A percentile compares a stretch with the other conserved stretches of the same genome.
Evolutionary conservation across 345 rosid genomes (phyloP).

Genomic region (Gossypium sturtianum): DNA sequence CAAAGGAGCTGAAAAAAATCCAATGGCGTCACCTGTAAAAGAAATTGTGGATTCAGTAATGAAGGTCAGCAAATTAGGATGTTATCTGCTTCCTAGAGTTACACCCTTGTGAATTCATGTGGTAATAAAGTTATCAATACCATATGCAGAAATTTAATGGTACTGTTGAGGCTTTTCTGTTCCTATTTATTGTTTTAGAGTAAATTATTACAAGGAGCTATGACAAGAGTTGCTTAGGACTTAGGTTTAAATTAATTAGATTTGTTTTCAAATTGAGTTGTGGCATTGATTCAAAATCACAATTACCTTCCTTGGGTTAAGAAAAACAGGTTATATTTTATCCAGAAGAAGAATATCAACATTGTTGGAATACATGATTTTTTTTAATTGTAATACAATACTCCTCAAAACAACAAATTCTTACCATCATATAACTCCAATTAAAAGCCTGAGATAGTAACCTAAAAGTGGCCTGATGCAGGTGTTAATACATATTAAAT

Average conservation of each 20-base stretch:
- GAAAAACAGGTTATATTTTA: not conserved
- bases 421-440: not conserved
- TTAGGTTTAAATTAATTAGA: not conserved
- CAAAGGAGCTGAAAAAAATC: conserved; percentile 68
- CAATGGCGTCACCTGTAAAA: conserved; percentile 67
- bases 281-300: too few species aligned
- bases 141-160: not conserved
- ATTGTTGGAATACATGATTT: not conserved
- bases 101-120: not conserved
- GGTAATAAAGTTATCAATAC: not conserved
- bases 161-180: not conserved
- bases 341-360: not conserved
- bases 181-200: not conserved
- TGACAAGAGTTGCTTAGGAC: not conserved
- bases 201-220: not conserved
- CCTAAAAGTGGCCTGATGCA: not conserved
- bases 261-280: not conserved
- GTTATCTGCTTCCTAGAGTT: not conserved
- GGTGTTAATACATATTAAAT: not conserved
- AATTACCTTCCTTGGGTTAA: too few species aligned
- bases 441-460: not conserved
- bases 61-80: not conserved
- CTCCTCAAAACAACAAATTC: not conserved
- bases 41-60: conserved; percentile 8
- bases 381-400: not conserved